phyloP scores from a whole-genome alignment of 805 yeast species.

The Zygotorulaspora danielsina region DNA sequence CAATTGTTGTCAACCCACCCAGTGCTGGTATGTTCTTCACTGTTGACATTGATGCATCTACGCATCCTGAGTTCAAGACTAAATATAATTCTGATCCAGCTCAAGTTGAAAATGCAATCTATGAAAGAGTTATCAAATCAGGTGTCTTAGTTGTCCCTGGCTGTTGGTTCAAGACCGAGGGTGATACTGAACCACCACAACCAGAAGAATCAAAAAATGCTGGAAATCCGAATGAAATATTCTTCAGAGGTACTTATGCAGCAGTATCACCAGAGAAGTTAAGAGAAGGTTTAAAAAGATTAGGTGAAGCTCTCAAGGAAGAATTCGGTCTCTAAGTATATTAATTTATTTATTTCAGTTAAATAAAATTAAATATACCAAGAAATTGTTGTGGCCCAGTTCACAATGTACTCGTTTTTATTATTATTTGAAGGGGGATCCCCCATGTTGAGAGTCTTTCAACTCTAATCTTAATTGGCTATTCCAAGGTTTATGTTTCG shows the following conservation, averaged over 20 bases:
- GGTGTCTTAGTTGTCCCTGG: conserved; percentile 80
- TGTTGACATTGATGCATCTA: conserved; percentile 64
- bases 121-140: conserved; percentile 52
- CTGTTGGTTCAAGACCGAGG: conserved; percentile 65
- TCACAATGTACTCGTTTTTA: too few relatives aligned
- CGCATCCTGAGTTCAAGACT: conserved; percentile 68
- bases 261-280: conserved; percentile 71
- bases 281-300: conserved; percentile 57
- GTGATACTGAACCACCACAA: conserved; percentile 57
- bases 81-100: conserved; percentile 55
- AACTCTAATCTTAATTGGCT: too few relatives aligned
- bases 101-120: conserved; percentile 60
- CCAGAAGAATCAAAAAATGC: conserved; percentile 41
- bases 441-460: too few relatives aligned
- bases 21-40: conserved; percentile 88
- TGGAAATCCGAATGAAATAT: conserved; percentile 46
- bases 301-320: conserved; percentile 56
- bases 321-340: conserved; percentile 40
- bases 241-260: conserved; percentile 86
- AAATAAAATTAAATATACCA: too few relatives aligned
- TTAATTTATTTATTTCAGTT: too few relatives aligned
- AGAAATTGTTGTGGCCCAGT: too few relatives aligned
- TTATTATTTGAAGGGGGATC: too few relatives aligned
- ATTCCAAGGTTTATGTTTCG: too few relatives aligned
- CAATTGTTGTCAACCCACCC: conserved; percentile 49